Evolutionary conservation across 2,329 filamentous ascomycete genomes (phyloP).

Genomic region (Talaromyces sp.): DNA sequence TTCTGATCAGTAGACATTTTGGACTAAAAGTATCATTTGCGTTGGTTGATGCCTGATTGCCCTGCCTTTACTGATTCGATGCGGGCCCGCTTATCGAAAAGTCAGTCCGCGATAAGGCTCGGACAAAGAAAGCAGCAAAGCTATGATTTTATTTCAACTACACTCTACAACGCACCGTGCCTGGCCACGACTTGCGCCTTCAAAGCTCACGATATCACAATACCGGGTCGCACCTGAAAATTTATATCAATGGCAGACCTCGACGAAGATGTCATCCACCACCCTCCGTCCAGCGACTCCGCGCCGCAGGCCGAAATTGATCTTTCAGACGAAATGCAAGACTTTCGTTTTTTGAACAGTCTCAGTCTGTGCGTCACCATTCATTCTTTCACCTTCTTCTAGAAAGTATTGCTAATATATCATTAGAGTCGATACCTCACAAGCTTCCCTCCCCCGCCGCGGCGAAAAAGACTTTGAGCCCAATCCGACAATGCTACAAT

Average conservation of each 20-base stretch:
- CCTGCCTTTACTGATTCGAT: background rate
- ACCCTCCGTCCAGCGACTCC: constrained; percentile 27
- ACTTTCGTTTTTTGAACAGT: constrained; percentile 71
- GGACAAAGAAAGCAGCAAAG: constrained; percentile 1
- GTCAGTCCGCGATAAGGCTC: background rate
- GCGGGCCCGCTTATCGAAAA: constrained; percentile 6
- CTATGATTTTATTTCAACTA: background rate
- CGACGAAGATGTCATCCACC: constrained; percentile 42
- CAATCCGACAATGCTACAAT: constrained; percentile 80
- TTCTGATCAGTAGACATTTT: background rate
- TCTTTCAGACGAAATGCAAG: constrained; percentile 75
- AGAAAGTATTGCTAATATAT: constrained; percentile 33
- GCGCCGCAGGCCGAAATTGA: constrained; percentile 54
- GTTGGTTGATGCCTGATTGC: constrained; percentile 1
- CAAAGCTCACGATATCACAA: background rate
- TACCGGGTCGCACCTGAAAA: background rate
- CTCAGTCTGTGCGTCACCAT: constrained; percentile 47
- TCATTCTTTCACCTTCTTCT: background rate
- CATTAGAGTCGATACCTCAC: constrained; percentile 31
- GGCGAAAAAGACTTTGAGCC: constrained; percentile 98
- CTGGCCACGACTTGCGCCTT: background rate
- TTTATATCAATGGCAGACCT: constrained; percentile 40
- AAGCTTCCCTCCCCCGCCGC: constrained; percentile 68
- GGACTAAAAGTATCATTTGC: background rate
- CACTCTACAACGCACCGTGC: background rate